These are phyloP conservation scores for Pseudopithomyces chartarum DNA, from an alignment of 2,329 filamentous ascomycete genomes.

Conservation along the genomic window DNA sequence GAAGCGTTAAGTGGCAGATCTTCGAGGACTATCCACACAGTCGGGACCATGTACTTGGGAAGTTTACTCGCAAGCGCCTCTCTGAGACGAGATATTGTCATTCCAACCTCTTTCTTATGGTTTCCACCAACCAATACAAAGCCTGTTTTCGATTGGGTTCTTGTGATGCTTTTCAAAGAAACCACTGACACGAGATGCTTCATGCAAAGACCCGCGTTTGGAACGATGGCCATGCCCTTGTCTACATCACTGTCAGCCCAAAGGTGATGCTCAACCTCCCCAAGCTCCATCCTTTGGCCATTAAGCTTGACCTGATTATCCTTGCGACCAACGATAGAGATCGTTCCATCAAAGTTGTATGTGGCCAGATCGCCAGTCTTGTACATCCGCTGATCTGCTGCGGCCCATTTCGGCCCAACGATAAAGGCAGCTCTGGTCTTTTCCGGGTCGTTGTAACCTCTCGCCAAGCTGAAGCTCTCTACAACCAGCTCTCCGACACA, in stretches of 20 bases:
- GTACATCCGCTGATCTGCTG: slow-evolving; percentile 7
- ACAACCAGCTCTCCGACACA: slow-evolving; percentile 25
- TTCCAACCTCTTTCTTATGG: background rate
- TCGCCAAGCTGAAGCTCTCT: slow-evolving; percentile 19
- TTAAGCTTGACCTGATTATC: slow-evolving; percentile 14
- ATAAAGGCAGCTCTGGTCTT: slow-evolving; percentile 35
- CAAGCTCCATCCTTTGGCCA: slow-evolving; percentile 17
- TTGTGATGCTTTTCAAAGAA: background rate
- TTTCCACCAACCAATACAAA: background rate
- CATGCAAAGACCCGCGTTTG: background rate
- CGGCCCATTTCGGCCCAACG: slow-evolving; percentile 7
- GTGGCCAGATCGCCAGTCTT: slow-evolving; percentile 15
- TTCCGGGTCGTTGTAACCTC: slow-evolving; percentile 23
- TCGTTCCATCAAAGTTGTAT: slow-evolving; percentile 11
- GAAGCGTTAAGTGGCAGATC: background rate
- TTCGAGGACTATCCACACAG: background rate
- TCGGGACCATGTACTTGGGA: slow-evolving; percentile 1
- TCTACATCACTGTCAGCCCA: background rate
- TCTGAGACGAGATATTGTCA: background rate
- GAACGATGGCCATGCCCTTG: background rate
- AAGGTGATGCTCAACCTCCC: slow-evolving; percentile 15
- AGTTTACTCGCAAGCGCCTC: background rate
- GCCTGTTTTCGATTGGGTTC: background rate
- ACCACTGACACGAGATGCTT: background rate
- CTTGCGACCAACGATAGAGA: slow-evolving; percentile 8